These are phyloP conservation scores for Xylariaceae sp. DNA, from an alignment of 2,329 filamentous ascomycete species.

Conservation along the genomic window DNA sequence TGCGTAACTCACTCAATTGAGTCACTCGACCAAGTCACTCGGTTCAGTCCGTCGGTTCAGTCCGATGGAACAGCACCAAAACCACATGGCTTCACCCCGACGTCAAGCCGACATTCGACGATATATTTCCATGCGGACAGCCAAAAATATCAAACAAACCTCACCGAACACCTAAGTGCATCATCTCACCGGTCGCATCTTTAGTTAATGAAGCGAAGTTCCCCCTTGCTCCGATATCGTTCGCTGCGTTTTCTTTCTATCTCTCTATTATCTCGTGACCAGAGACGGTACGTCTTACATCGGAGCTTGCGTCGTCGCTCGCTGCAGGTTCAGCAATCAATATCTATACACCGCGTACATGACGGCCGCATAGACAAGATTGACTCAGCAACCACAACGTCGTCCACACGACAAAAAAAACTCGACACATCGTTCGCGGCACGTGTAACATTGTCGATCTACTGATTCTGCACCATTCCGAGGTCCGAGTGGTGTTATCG, in stretches of 20 bases:
- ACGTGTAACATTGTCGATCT: conserved; percentile 25
- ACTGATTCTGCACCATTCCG: conserved; percentile 2
- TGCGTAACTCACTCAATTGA: too few species aligned
- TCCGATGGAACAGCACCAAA: too few species aligned
- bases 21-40: too few species aligned
- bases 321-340: conserved; percentile 25
- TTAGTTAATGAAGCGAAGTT: not conserved
- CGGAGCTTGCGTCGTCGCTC: conserved; percentile 8
- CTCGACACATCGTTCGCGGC: conserved; percentile 13
- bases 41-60: too few species aligned
- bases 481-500: conserved; percentile 22
- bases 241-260: not conserved
- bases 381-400: conserved; percentile 18
- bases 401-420: not conserved
- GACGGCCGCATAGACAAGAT: conserved; percentile 25
- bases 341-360: conserved; percentile 3
- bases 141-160: too few species aligned
- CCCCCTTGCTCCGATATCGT: conserved; percentile 17
- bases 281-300: conserved; percentile 21
- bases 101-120: too few species aligned
- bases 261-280: too few species aligned
- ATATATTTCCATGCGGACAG: too few species aligned
- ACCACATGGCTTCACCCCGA: too few species aligned
- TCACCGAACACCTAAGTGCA: too few species aligned
- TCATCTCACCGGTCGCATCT: conserved; percentile 15